Percentiles rank a stretch among this genome's conserved stretches.
These are phyloP conservation scores for Petasospora fabianii DNA, from an alignment of 1,139 yeast species.

Conservation along the genomic window DNA sequence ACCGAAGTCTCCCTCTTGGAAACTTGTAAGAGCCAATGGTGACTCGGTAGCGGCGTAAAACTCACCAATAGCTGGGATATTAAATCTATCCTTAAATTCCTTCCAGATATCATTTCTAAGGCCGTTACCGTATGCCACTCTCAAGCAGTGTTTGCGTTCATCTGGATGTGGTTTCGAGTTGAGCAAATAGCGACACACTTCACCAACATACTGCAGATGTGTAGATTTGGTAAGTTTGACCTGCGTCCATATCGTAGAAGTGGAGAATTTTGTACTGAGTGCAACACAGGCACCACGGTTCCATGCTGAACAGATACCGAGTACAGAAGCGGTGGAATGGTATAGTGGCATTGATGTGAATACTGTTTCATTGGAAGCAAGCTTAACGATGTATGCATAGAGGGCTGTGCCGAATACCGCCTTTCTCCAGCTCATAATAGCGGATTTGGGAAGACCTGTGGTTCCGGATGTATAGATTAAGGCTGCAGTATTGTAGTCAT, in stretches of 20 bases:
- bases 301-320: constrained; percentile 76
- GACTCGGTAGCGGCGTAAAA: constrained; percentile 94
- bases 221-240: constrained; percentile 69
- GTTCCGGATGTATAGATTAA: constrained; percentile 93
- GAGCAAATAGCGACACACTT: constrained; percentile 83
- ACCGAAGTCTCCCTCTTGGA: constrained; percentile 76
- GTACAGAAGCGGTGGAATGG: constrained; percentile 89
- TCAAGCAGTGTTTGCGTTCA: constrained; percentile 62
- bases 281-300: constrained; percentile 74
- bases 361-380: constrained; percentile 52
- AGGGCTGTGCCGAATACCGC: constrained; percentile 62
- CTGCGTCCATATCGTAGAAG: constrained; percentile 89
- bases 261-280: constrained; percentile 77
- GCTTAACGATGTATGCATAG: constrained; percentile 67
- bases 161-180: constrained; percentile 61
- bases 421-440: constrained; percentile 90
- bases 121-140: constrained; percentile 89
- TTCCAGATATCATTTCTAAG: constrained; percentile 90
- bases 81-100: constrained; percentile 72
- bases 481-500: constrained; percentile 62
- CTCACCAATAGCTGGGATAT: constrained; percentile 76
- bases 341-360: constrained; percentile 95
- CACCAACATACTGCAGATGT: constrained; percentile 92
- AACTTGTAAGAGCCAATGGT: constrained; percentile 84
- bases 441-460: constrained; percentile 93